Evolutionary conservation across 192 early-diverging fungal genomes (phyloP), one percentile per base, ranked within the genome.

Genomic region (Coemansia sp.): DNA sequence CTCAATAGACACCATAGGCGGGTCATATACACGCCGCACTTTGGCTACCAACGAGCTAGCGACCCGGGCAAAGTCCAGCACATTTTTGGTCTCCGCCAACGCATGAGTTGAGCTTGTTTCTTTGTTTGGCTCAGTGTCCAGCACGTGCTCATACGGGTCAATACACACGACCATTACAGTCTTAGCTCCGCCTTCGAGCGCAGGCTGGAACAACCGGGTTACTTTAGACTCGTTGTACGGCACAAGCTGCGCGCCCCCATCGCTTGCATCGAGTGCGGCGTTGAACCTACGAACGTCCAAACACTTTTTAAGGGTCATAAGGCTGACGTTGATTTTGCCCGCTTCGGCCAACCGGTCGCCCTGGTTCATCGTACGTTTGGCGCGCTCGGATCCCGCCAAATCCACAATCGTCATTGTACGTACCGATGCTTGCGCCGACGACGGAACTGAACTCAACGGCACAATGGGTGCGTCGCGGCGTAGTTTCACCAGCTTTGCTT

Each of bases 221-320:
- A 90, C 69, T 54, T 88, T 89, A 64, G 84, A 85, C 64, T 88
- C 85, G 19, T 83, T 80, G 57, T 83, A 90, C 4, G 89, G 89
- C 12, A 90, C 89, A 19, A 83, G 64, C 29, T 54, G 53, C 13
- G 53, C 13, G 12, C 22, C 13, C 12, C 38, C 45, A 35, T 39
- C 64, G 3, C 16, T 26, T 10, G 50, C 47, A 2, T 63, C 53
- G 22, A 58, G 38, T 18, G 59, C 7, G 1, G 77, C 68, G 69
- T 90, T 90, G 43, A 68, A 65, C 41, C 86, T 65, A 8, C 86
- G 59, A 3, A 85, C 84, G 23, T 88, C 86, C 68, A 92, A 83
- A 59, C 88, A 89, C 64, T 90, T 89, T 14, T 89, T 84, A 2
- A 91, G 71, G 4, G 86, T 85, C 85, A 90, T 86, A 54, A 90